phyloP scores from a whole-genome alignment of 2,329 filamentous ascomycete species.

The Neurospora crassa region DNA sequence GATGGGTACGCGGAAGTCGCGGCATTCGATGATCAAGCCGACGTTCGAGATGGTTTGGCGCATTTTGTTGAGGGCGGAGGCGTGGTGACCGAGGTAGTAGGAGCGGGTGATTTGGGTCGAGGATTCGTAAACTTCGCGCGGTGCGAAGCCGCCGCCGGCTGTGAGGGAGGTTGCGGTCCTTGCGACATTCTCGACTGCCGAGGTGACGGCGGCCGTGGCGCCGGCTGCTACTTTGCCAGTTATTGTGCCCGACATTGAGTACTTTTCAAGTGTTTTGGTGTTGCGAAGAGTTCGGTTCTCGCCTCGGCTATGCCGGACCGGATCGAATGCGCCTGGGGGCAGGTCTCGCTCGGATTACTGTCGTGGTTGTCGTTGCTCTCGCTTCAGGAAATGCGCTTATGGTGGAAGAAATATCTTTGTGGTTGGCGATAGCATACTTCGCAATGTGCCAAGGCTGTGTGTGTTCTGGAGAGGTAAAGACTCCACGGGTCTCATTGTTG shows the following conservation, averaged over 20 bases:
- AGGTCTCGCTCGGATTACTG: not conserved
- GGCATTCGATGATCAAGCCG: slow-evolving; percentile 85
- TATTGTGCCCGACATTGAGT: not conserved
- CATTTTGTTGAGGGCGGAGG: slow-evolving; percentile 72
- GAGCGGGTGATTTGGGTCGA: slow-evolving; percentile 71
- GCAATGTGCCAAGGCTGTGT: not conserved
- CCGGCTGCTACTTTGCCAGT: not conserved
- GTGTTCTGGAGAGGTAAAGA: not conserved
- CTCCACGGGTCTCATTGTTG: not conserved
- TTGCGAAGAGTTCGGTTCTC: not conserved
- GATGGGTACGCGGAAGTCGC: slow-evolving; percentile 83
- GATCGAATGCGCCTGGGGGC: not conserved
- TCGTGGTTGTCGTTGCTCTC: not conserved
- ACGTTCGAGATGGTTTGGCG: slow-evolving; percentile 69
- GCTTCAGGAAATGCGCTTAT: not conserved
- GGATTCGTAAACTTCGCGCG: slow-evolving; percentile 62
- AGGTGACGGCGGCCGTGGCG: not conserved
- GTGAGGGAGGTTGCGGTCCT: slow-evolving; percentile 5
- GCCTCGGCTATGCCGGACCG: not conserved
- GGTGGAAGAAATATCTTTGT: not conserved
- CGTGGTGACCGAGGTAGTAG: slow-evolving; percentile 93
- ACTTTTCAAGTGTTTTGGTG: not conserved
- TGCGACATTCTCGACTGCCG: slow-evolving; percentile 9
- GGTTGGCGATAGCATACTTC: not conserved
- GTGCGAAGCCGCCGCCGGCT: slow-evolving; percentile 47